Percentiles rank a stretch among this genome's conserved stretches.
phyloP scores from a whole-genome alignment of 371 early-diverging fungal genomes.

The Smittium mucronatum region DNA sequence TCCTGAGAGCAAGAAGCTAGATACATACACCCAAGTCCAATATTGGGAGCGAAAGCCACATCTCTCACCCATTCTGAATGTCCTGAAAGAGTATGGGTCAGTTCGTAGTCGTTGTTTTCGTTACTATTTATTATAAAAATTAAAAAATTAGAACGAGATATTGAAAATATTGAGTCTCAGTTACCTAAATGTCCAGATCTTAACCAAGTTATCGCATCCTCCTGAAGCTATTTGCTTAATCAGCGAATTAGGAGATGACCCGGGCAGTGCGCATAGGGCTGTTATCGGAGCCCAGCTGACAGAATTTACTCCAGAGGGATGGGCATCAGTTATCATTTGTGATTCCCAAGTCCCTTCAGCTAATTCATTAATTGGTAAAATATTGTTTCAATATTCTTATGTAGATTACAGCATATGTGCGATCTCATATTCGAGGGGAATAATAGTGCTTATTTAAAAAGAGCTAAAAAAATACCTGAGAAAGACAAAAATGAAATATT shows the following conservation, averaged over 20 bases:
- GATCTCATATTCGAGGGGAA: neutral
- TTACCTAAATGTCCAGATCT: conserved; percentile 67
- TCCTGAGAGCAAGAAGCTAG: conserved; percentile 94
- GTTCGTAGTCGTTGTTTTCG: conserved; percentile 51
- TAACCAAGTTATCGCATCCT: conserved; percentile 91
- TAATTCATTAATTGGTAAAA: neutral
- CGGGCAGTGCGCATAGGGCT: conserved; percentile 67
- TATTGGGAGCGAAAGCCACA: conserved; percentile 91
- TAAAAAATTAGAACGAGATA: neutral
- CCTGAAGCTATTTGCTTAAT: conserved; percentile 79
- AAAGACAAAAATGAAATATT: conserved; percentile 80
- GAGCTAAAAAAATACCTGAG: conserved; percentile 37
- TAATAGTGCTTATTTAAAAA: neutral
- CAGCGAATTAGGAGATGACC: conserved; percentile 42
- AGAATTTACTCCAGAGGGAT: conserved; percentile 84
- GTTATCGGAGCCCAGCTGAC: conserved; percentile 91
- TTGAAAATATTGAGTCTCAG: conserved; percentile 15
- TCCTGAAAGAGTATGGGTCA: conserved; percentile 61
- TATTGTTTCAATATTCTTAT: neutral
- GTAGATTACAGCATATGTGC: neutral
- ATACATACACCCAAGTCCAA: conserved; percentile 78
- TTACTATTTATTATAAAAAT: neutral
- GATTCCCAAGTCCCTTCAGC: conserved; percentile 34
- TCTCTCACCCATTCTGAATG: conserved; percentile 98
- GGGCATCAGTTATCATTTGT: conserved; percentile 58